Evolutionary conservation across 2,329 filamentous ascomycete genomes (phyloP).

Genomic region (Paecilomyces fulvus): DNA sequence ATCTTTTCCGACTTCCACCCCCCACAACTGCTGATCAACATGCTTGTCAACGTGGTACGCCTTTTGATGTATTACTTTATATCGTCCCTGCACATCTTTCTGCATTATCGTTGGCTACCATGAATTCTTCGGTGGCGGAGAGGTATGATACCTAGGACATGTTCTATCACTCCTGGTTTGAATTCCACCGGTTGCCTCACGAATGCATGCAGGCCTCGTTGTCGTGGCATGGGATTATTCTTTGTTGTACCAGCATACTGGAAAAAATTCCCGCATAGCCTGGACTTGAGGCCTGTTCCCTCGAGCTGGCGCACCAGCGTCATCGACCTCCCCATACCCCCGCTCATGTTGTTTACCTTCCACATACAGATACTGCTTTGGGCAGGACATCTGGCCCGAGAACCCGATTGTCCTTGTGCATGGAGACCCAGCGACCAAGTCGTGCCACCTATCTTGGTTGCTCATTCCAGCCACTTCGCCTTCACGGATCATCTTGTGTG

Average conservation of each 20-base stretch:
- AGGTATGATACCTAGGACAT: slow-evolving; percentile 24
- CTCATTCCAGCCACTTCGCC: slow-evolving; percentile 19
- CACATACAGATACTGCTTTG: slow-evolving; percentile 15
- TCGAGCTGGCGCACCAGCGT: slow-evolving; percentile 1
- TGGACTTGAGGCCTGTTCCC: slow-evolving; percentile 7
- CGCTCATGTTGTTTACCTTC: slow-evolving; percentile 17
- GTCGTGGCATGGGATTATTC: slow-evolving; percentile 28
- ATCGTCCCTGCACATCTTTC: slow-evolving; percentile 19
- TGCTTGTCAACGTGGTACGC: slow-evolving; percentile 19
- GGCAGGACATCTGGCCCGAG: slow-evolving; percentile 5
- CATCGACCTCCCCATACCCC: slow-evolving; percentile 18
- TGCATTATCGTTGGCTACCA: slow-evolving; percentile 26
- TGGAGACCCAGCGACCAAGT: slow-evolving; percentile 18
- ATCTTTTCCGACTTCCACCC: slow-evolving; percentile 12
- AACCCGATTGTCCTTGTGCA: slow-evolving; percentile 15
- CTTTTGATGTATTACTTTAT: slow-evolving; percentile 25
- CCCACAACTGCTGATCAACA: slow-evolving; percentile 23
- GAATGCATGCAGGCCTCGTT: slow-evolving; percentile 26
- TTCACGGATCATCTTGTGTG: slow-evolving; percentile 18
- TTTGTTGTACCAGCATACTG: slow-evolving; percentile 19
- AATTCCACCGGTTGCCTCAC: slow-evolving; percentile 27
- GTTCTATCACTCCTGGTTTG: slow-evolving; percentile 18
- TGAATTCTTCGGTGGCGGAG: slow-evolving; percentile 24
- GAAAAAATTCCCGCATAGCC: slow-evolving; percentile 30
- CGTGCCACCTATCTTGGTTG: slow-evolving; percentile 28